A percentile compares a stretch with the other conserved stretches of the same genome.
These are phyloP conservation scores for Gnaphalium uliginosum DNA, from an alignment of 129 eudicot species.

Conservation along the genomic window DNA sequence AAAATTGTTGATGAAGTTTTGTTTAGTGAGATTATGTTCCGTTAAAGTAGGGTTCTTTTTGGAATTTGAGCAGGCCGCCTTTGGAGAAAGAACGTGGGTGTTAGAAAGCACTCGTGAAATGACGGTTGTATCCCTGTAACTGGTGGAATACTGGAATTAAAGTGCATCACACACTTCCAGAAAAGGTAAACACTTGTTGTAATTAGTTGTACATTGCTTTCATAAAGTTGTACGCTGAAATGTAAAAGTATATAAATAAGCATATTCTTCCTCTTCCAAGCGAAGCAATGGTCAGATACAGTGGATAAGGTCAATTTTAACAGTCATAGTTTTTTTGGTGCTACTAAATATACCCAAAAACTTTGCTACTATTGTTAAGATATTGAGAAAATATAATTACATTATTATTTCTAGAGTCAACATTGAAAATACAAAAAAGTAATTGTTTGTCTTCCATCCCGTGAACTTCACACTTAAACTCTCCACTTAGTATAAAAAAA, in stretches of 20 bases:
- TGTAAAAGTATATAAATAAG: slow-evolving; percentile 31
- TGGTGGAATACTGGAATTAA: slow-evolving; percentile 22
- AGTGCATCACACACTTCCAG: background rate
- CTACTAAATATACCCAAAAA: no score
- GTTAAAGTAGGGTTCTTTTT: slow-evolving; percentile 38
- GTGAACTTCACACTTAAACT: no score
- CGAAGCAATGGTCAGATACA: slow-evolving; percentile 23
- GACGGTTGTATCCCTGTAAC: slow-evolving; percentile 39
- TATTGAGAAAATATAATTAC: no score
- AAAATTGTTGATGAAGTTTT: background rate
- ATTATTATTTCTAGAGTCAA: no score
- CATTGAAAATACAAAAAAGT: no score
- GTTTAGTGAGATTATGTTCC: background rate
- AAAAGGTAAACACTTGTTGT: background rate
- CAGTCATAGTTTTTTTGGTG: no score
- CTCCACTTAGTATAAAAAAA: no score
- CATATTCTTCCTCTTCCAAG: slow-evolving; percentile 38
- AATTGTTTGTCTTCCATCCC: no score
- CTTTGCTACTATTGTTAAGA: no score
- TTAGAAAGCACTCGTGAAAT: slow-evolving; percentile 21
- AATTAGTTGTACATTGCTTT: slow-evolving; percentile 34
- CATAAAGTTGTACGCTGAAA: slow-evolving; percentile 28
- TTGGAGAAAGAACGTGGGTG: slow-evolving; percentile 54
- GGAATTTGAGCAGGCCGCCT: slow-evolving; percentile 45
- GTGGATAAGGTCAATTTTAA: slow-evolving; percentile 33